Conservation (phyloP, 2,329 filamentous ascomycete species). For the Monilinia laxa region DNA sequence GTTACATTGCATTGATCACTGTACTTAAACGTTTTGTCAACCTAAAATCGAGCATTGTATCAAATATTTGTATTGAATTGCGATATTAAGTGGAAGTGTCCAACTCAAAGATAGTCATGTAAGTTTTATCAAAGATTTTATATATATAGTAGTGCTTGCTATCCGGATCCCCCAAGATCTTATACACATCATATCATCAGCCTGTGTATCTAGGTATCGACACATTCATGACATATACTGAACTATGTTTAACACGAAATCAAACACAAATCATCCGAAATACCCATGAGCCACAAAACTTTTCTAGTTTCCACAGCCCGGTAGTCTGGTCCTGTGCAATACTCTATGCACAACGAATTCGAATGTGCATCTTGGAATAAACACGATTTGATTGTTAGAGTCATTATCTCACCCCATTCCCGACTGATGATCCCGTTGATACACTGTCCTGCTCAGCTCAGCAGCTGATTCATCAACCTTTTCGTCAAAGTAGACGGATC, state of each 20-base stretch:
- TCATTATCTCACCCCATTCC: not conserved
- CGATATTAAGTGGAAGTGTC: not conserved
- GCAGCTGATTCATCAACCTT: not conserved
- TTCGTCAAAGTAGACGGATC: not conserved
- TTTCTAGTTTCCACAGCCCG: not conserved
- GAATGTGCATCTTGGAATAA: not conserved
- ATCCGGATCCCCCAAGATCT: too few species aligned
- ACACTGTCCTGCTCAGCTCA: not conserved
- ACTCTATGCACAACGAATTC: not conserved
- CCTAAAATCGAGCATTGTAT: not conserved
- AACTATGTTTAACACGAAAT: not conserved
- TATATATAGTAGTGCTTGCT: not conserved
- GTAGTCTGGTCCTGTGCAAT: not conserved
- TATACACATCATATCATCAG: not conserved
- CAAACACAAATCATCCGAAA: not conserved
- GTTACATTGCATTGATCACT: constrained; percentile 10
- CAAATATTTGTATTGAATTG: not conserved
- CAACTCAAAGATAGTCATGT: not conserved
- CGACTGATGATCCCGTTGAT: not conserved
- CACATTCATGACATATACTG: not conserved
- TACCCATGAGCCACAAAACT: not conserved
- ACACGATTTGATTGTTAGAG: not conserved
- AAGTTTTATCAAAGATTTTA: not conserved
- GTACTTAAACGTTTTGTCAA: not conserved
- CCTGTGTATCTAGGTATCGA: not conserved